Conservation (phyloP, 441 rosid genomes). For the Monsonia emarginata region DNA sequence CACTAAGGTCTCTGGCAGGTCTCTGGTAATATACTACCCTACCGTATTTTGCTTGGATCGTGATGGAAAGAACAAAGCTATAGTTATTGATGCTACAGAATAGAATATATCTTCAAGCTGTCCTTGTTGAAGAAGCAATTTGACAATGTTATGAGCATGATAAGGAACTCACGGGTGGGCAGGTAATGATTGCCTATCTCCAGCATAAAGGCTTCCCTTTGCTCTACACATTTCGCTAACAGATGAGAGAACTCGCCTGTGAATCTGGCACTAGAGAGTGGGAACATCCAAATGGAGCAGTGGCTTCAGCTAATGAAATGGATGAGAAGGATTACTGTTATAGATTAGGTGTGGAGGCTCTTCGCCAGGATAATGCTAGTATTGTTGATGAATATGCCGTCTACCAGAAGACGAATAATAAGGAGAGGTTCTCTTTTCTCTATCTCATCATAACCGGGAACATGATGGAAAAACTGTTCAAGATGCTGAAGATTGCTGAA, state of each 20-base stretch:
- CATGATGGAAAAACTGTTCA: conserved; percentile 49
- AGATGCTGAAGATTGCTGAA: conserved; percentile 81
- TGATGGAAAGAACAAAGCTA: conserved; percentile 63
- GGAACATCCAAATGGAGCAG: conserved; percentile 71
- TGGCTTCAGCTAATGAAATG: conserved; percentile 81
- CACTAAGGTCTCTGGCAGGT: conserved; percentile 57
- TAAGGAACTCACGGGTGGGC: conserved; percentile 79
- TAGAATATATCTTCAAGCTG: conserved; percentile 68
- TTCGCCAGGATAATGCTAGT: conserved; percentile 78
- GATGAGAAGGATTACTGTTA: conserved; percentile 91
- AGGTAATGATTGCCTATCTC: conserved; percentile 81
- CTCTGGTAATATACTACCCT: not conserved
- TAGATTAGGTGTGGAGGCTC: conserved; percentile 85
- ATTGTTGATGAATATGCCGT: conserved; percentile 76
- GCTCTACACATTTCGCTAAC: conserved; percentile 70
- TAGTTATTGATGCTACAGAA: conserved; percentile 55
- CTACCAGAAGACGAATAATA: conserved; percentile 78
- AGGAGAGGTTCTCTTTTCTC: conserved; percentile 81
- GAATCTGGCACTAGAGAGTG: conserved; percentile 81
- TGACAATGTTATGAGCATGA: conserved; percentile 88
- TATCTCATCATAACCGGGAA: conserved; percentile 61
- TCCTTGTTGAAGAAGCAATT: conserved; percentile 56
- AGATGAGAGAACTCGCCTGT: conserved; percentile 72
- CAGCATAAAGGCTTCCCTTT: conserved; percentile 85
- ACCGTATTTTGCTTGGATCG: conserved; percentile 67